Evolutionary conservation across 495 filamentous ascomycete species (phyloP).

Genomic region (Penicillium odoratum): DNA sequence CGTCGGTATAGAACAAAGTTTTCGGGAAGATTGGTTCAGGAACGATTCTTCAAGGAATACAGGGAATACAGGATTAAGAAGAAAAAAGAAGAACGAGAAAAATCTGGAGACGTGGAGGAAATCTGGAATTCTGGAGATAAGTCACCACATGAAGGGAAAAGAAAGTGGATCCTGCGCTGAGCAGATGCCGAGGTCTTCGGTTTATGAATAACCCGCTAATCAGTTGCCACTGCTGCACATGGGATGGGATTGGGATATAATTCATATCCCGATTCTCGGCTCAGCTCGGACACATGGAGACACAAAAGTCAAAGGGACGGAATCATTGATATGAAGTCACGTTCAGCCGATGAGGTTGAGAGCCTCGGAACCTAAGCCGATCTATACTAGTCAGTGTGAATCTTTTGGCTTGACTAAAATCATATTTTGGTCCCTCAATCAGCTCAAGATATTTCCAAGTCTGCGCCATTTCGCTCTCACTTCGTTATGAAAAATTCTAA

Average conservation of each 20-base stretch:
- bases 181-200: constrained; percentile 12
- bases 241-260: neutral
- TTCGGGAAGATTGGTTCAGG: neutral
- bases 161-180: constrained; percentile 30
- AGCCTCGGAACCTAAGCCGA: constrained; percentile 28
- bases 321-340: neutral
- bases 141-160: constrained; percentile 34
- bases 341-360: constrained; percentile 6
- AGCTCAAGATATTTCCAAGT: neutral
- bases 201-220: constrained; percentile 6
- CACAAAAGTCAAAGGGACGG: too few relatives aligned
- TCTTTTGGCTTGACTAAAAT: neutral
- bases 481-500: neutral
- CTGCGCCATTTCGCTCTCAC: neutral
- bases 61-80: constrained; percentile 2
- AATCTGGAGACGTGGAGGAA: constrained; percentile 7
- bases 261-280: neutral
- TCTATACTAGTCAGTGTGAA: neutral
- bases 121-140: neutral
- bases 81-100: constrained; percentile 15
- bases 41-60: neutral
- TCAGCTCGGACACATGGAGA: neutral
- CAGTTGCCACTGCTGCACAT: constrained; percentile 6
- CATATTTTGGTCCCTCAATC: too few relatives aligned
- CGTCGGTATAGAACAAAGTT: neutral